Evolutionary conservation across 345 rosid genomes (phyloP).

Genomic region (Camelina sativa): DNA sequence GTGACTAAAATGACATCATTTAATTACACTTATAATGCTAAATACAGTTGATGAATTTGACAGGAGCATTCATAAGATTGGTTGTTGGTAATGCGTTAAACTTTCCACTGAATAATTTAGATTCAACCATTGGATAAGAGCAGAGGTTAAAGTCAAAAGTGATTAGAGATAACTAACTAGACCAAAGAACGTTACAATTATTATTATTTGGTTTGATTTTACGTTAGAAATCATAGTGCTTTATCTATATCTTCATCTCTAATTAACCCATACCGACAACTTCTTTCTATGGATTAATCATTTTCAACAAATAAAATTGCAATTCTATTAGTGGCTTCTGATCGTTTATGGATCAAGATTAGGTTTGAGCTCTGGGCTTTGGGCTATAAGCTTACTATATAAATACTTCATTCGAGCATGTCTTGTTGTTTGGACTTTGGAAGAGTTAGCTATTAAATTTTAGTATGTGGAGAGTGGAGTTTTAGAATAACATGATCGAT

Average conservation of each 20-base stretch:
- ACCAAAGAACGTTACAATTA: constrained; percentile 28
- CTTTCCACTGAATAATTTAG: constrained; percentile 13
- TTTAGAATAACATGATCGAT: too few relatives aligned
- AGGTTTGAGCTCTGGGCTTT: constrained; percentile 15
- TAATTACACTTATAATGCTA: constrained; percentile 27
- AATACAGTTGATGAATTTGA: constrained; percentile 12
- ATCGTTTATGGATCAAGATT: constrained; percentile 19
- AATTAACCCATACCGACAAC: constrained; percentile 19
- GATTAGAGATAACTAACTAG: constrained; percentile 30
- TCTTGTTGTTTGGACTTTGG: constrained; percentile 2
- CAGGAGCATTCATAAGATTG: constrained; percentile 1
- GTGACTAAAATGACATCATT: constrained; percentile 14
- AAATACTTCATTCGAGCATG: constrained; percentile 19
- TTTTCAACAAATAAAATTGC: not conserved
- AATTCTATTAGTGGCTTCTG: not conserved
- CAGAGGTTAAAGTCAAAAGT: constrained; percentile 35
- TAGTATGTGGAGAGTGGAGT: too few relatives aligned
- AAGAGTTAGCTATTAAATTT: not conserved
- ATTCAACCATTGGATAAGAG: constrained; percentile 18
- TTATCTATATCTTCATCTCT: constrained; percentile 28
- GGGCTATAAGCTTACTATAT: not conserved
- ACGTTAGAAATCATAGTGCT: constrained; percentile 13
- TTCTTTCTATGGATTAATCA: not conserved
- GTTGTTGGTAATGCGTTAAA: constrained; percentile 29
- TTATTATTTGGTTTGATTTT: constrained; percentile 36